phyloP scores from a whole-genome alignment of 2,329 filamentous ascomycete species.

The Diaporthe sp. region DNA sequence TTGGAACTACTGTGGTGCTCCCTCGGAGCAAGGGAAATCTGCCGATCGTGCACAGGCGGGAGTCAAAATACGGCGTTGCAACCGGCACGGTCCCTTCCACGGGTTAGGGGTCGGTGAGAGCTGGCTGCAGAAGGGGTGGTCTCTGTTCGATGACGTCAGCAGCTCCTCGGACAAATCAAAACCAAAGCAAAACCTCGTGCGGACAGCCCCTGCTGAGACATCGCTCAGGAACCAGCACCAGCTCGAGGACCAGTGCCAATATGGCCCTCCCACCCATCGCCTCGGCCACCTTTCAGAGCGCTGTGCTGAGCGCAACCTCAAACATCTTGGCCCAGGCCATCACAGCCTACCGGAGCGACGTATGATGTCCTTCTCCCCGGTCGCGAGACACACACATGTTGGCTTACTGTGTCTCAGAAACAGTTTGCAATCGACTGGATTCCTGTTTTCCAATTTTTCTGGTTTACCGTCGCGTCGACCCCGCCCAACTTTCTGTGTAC shows the following conservation, averaged over 20 bases:
- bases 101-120: constrained; percentile 26
- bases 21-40: constrained; percentile 27
- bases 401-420: constrained; percentile 51
- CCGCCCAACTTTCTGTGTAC: constrained; percentile 86
- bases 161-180: not conserved
- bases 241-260: constrained; percentile 1
- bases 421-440: constrained; percentile 72
- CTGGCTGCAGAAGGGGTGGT: no score
- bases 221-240: not conserved
- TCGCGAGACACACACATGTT: not conserved
- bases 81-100: constrained; percentile 7
- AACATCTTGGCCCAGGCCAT: constrained; percentile 81
- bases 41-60: constrained; percentile 34
- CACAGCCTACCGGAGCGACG: constrained; percentile 68
- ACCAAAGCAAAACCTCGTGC: not conserved
- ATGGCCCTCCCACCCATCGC: constrained; percentile 63
- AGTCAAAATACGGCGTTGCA: constrained; percentile 35
- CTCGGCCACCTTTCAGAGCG: constrained; percentile 72
- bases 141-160: not conserved
- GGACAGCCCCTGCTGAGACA: not conserved
- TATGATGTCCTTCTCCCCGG: constrained; percentile 50
- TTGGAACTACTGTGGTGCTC: not conserved
- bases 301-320: constrained; percentile 72
- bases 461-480: constrained; percentile 78
- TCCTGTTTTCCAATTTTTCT: constrained; percentile 79